These are phyloP conservation scores for Fomitopsis pulvina DNA, from an alignment of 768 basidiomycete genomes.

Conservation along the genomic window DNA sequence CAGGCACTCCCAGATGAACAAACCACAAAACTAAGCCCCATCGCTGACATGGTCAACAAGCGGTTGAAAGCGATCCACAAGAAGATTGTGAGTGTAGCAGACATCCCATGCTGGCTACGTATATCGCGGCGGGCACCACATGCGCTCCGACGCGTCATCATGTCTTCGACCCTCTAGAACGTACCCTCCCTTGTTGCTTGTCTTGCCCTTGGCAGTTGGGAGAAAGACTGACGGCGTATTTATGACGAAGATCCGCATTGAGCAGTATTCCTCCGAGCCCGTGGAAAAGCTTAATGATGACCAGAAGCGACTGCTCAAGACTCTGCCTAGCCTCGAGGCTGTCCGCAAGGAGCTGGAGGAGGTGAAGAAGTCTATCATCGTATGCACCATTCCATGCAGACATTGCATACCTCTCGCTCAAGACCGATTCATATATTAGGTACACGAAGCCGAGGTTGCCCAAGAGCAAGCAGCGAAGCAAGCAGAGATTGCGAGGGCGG, in stretches of 20 bases:
- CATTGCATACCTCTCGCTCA: conserved; percentile 1
- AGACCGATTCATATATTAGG: conserved; percentile 30
- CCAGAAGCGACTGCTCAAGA: conserved; percentile 68
- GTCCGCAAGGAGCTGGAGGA: conserved; percentile 78
- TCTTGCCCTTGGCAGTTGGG: too few relatives aligned
- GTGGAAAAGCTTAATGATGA: conserved; percentile 80
- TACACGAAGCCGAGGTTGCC: conserved; percentile 54
- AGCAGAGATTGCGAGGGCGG: conserved; percentile 48
- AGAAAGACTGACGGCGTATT: neutral
- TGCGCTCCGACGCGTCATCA: neutral
- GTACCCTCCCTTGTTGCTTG: too few relatives aligned
- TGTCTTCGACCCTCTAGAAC: neutral
- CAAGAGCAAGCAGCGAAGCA: conserved; percentile 50
- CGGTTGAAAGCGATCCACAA: conserved; percentile 71
- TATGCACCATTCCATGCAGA: conserved; percentile 20
- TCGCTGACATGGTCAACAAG: conserved; percentile 75
- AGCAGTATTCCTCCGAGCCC: conserved; percentile 60
- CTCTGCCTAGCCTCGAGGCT: conserved; percentile 70
- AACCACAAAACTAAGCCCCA: conserved; percentile 61
- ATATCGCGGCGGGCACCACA: neutral
- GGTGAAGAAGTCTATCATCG: conserved; percentile 81
- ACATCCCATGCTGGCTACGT: neutral
- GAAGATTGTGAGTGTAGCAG: conserved; percentile 61
- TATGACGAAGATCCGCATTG: conserved; percentile 60
- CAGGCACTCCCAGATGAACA: conserved; percentile 14